Conservation (phyloP, 164 flowering plant species). For the Warburgia ugandensis region DNA sequence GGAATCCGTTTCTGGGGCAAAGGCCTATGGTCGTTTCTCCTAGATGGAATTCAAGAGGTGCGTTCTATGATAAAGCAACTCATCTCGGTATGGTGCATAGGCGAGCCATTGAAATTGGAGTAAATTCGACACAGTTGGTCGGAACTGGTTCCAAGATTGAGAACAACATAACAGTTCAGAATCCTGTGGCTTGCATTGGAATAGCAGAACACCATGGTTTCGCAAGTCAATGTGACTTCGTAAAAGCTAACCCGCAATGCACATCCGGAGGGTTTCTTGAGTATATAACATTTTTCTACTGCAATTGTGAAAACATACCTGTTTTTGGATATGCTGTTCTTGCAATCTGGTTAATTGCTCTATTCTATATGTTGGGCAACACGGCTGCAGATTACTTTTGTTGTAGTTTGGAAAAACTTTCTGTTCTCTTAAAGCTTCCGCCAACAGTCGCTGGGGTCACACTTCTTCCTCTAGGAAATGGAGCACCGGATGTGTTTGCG, state of each 20-base stretch:
- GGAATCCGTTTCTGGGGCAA: slow-evolving; percentile 22
- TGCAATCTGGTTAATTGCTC: slow-evolving; percentile 63
- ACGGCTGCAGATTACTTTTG: slow-evolving; percentile 94
- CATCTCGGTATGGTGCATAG: slow-evolving; percentile 23
- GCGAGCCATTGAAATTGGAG: slow-evolving; percentile 25
- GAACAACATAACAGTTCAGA: slow-evolving; percentile 15
- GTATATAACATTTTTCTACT: slow-evolving; percentile 69
- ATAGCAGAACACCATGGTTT: slow-evolving; percentile 49
- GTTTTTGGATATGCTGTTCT: slow-evolving; percentile 43
- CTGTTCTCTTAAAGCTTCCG: slow-evolving; percentile 58
- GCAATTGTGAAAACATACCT: slow-evolving; percentile 42
- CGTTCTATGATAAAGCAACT: slow-evolving; percentile 5
- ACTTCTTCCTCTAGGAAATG: slow-evolving; percentile 93
- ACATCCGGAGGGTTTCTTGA: slow-evolving; percentile 58
- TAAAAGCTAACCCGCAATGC: slow-evolving; percentile 61
- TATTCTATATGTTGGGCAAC: slow-evolving; percentile 92
- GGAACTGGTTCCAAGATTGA: slow-evolving; percentile 6
- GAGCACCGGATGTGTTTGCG: slow-evolving; percentile 98
- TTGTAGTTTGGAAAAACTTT: slow-evolving; percentile 77
- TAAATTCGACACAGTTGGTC: slow-evolving; percentile 16
- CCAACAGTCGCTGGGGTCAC: slow-evolving; percentile 98
- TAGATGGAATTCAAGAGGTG: slow-evolving; percentile 12
- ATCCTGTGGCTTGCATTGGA: slow-evolving; percentile 39
- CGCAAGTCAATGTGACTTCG: slow-evolving; percentile 49
- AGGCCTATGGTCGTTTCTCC: slow-evolving; percentile 9